phyloP scores from a whole-genome alignment of 2,329 filamentous ascomycete species.

The Zarea fungicola region DNA sequence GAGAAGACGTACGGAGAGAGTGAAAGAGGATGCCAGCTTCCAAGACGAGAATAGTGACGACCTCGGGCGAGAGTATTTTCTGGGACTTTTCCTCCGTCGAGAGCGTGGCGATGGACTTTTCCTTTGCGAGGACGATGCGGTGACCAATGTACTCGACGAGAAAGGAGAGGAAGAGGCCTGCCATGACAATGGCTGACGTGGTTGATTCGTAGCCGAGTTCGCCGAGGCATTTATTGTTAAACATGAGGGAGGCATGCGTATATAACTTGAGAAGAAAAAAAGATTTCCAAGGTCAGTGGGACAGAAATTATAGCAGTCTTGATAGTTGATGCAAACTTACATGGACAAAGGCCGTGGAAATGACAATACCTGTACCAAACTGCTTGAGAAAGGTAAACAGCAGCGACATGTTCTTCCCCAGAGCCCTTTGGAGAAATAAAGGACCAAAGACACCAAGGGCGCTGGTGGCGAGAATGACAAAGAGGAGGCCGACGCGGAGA shows the following conservation, averaged over 20 bases:
- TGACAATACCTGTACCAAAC: conserved; percentile 68
- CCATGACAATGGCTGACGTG: conserved; percentile 67
- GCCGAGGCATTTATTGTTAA: conserved; percentile 63
- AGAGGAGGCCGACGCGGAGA: conserved; percentile 65
- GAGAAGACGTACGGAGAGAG: conserved; percentile 50
- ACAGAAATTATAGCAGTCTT: not conserved
- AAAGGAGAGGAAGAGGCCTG: conserved; percentile 68
- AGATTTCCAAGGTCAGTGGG: conserved; percentile 5
- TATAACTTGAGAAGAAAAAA: too few relatives aligned
- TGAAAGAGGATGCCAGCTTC: conserved; percentile 73
- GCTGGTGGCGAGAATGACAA: conserved; percentile 65
- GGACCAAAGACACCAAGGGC: conserved; percentile 63
- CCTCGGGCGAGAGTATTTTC: conserved; percentile 34
- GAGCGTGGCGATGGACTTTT: conserved; percentile 22
- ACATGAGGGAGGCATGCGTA: conserved; percentile 69
- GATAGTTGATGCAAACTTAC: conserved; percentile 33
- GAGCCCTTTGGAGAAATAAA: conserved; percentile 55
- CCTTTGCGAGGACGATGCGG: conserved; percentile 45
- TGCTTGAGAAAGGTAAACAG: conserved; percentile 64
- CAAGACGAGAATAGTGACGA: conserved; percentile 61
- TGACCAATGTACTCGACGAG: conserved; percentile 63
- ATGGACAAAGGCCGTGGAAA: conserved; percentile 66
- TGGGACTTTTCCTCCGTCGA: conserved; percentile 21
- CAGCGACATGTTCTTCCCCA: conserved; percentile 43
- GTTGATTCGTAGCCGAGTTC: conserved; percentile 63